phyloP scores from a whole-genome alignment of 225 moss, liverwort and hornwort genomes.

The Lunularia cruciata region DNA sequence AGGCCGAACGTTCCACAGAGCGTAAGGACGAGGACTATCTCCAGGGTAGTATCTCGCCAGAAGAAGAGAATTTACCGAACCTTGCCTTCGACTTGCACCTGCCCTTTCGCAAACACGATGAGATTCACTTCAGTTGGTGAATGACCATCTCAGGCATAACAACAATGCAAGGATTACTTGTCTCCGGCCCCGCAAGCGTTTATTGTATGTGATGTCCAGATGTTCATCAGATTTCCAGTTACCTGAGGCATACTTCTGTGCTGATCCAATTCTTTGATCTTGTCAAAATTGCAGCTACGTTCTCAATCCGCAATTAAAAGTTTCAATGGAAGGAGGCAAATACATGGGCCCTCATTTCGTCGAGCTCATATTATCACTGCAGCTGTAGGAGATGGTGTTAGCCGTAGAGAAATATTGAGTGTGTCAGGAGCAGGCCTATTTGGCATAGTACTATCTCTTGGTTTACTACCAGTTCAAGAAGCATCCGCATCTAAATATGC shows the following conservation, averaged over 20 bases:
- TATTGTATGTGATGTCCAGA: no score
- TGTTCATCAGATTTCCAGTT: no score
- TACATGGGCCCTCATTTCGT: not conserved
- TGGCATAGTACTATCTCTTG: slow-evolving; percentile 17
- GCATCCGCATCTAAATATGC: slow-evolving; percentile 36
- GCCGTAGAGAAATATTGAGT: slow-evolving; percentile 30
- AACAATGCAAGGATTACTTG: no score
- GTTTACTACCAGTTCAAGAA: slow-evolving; percentile 22
- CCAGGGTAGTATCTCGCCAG: no score
- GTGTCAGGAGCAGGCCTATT: slow-evolving; percentile 31
- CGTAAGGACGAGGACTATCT: no score
- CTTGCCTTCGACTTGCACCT: no score
- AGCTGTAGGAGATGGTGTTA: slow-evolving; percentile 18
- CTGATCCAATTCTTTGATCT: not conserved
- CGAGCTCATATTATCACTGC: slow-evolving; percentile 12
- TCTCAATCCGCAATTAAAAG: not conserved
- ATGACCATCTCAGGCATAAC: no score
- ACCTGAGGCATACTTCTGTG: not conserved
- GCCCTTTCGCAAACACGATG: no score
- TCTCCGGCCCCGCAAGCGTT: no score
- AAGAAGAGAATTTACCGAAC: no score
- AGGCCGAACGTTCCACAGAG: no score
- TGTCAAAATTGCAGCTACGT: not conserved
- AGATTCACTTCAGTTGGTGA: no score
- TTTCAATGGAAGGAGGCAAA: not conserved